Base-by-base conservation (phyloP, 2,329 filamentous ascomycete genomes). In the Diaporthe amygdali region DNA sequence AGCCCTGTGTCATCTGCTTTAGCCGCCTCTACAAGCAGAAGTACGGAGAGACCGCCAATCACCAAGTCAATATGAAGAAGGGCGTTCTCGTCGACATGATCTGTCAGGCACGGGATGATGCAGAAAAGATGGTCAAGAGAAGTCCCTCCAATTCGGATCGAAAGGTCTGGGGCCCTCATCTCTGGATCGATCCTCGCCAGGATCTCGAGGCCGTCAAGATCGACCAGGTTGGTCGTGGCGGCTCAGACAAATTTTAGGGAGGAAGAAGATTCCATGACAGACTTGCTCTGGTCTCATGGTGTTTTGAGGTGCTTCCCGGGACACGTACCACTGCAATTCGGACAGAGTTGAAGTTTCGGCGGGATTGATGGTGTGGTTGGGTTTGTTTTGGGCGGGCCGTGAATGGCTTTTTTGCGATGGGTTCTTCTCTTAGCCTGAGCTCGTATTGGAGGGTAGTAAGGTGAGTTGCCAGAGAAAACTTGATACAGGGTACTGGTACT, bases 31-130 rank as follows among this genome's bases (percentile, higher is more conserved):
- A 51, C 63, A 46, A 61, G 34, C 2, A 54, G 52, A 59, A 54
- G 25, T 71, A 44, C 22, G 41, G 51, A 15, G 46, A 52, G 46
- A 52, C 27, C 3, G 15, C 49, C 14, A 49, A 41, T 6, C 34
- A 39, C 17, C 52, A 20, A 9, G 2, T 15, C 20, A 25, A 37
- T 4, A 34, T 71, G 14, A 6, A 5, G 4, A 15, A 22, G 2
- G 1, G 4, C 20, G 63, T 51, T 1, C 25, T 67, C 4, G 3
- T 59, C 2, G 34, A 67, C 52, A 71, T 71, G 44, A 61, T 47
- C 39, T 71, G 69, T 32, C 52, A 39, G 25, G 69, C 69, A 4
- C 61, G 69, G 46, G 69, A 71, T 25, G 63, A 67, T 5, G 69
- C 69, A 10, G 69, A 71, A 34, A 30, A 61, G 61, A 68, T 61